Evolutionary conservation across 306 rosid species (phyloP), one percentile per base, ranked within the genome.

Genomic region (Spatholobus suberectus): DNA sequence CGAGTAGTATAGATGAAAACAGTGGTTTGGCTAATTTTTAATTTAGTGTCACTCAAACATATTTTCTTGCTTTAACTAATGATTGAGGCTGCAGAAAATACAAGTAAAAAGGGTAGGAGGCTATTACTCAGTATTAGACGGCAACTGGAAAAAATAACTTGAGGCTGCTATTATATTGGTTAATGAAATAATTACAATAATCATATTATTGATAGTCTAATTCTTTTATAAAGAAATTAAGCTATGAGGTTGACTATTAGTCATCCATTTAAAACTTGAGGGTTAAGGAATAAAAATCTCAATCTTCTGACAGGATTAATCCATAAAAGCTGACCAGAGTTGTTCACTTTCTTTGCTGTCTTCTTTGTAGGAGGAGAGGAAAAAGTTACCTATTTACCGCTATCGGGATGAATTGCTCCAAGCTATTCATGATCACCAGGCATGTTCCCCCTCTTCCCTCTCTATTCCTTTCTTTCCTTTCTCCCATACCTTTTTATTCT

Each of bases 391-490:
- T 41, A 92, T 96, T 27, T 96, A 89, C 51, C 77, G 73, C 24
- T 96, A 89, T 87, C 92, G 97, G 46, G 98, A 96, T 17, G 89
- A 87, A 73, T 87, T 96, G 87, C 94, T 96, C 66, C 51, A 94
- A 85, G 99, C 99, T 71, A 6, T 96, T 70, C 2, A 90, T 7
- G 87, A 96, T 40, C 93, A 94, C 83, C 99, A 96, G 98, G 99
- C 88, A 81, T 81, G 76, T 10, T 6, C 46, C 43, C 83, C 13
- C 41, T 17, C 59, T 4, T 47, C 29, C 41, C 17, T 40, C 17
- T 61, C 29, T 21, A 4, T 66, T 74, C 27, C 55, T 75, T 46
- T 37, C 68, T 58, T n/a, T 70, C 44, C 24, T 52, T 76, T 35
- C 67, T 40, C 47, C 67, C 65, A 12, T 65, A 44, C 68, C 24